Percentiles rank a stretch among this genome's conserved stretches.
These are phyloP conservation scores for Infundibulicybe gibba DNA, from an alignment of 768 basidiomycete species.

Conservation along the genomic window DNA sequence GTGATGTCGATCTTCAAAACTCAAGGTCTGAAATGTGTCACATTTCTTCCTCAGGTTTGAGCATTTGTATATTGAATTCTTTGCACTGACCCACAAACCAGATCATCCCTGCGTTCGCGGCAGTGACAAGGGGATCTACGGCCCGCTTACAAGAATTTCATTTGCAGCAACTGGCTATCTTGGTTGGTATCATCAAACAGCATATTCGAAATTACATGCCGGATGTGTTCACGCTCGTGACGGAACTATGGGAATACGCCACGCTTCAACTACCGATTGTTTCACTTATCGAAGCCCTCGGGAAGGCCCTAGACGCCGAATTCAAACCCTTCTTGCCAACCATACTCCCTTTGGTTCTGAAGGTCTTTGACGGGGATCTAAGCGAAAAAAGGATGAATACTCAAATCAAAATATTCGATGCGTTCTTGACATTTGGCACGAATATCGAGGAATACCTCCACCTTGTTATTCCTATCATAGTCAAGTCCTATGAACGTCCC, in stretches of 20 bases:
- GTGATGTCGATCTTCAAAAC: slow-evolving; percentile 99
- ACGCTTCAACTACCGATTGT: slow-evolving; percentile 89
- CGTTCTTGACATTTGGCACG: slow-evolving; percentile 91
- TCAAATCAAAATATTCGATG: slow-evolving; percentile 90
- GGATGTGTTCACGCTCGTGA: slow-evolving; percentile 80
- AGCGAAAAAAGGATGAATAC: slow-evolving; percentile 74
- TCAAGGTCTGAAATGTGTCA: slow-evolving; percentile 93
- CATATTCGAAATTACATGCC: slow-evolving; percentile 91
- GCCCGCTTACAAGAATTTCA: slow-evolving; percentile 90
- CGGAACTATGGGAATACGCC: slow-evolving; percentile 86
- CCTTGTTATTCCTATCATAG: slow-evolving; percentile 92
- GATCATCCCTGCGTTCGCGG: slow-evolving; percentile 95
- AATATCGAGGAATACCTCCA: slow-evolving; percentile 98
- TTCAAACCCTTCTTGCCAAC: slow-evolving; percentile 95
- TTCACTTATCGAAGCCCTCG: slow-evolving; percentile 87
- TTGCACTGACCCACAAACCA: slow-evolving; percentile 17
- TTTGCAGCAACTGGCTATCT: slow-evolving; percentile 91
- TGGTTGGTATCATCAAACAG: slow-evolving; percentile 95
- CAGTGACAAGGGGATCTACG: slow-evolving; percentile 78
- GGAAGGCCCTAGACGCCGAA: slow-evolving; percentile 92
- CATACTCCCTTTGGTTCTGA: slow-evolving; percentile 84
- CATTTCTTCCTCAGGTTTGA: slow-evolving; percentile 87
- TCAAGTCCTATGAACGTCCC: slow-evolving; percentile 82
- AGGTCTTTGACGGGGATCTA: slow-evolving; percentile 87
- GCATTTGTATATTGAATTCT: neutral